Percentiles rank a stretch among this genome's conserved stretches.
These are phyloP conservation scores for Cochlearia excelsa DNA, from an alignment of 345 rosid species.

Conservation along the genomic window DNA sequence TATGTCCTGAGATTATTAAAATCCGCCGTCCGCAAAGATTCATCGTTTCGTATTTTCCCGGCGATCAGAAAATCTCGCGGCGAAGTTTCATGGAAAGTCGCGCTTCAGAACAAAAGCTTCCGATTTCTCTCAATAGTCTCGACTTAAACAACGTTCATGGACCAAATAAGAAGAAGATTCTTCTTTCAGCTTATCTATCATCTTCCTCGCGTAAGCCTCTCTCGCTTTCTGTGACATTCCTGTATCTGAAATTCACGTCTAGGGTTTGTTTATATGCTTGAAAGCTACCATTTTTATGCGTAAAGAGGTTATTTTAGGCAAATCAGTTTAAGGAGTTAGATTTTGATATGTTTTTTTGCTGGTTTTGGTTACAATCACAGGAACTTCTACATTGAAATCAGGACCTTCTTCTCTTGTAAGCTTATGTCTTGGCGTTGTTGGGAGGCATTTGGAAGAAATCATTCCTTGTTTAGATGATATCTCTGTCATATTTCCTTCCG, in stretches of 20 bases:
- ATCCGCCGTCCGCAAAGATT: slow-evolving; percentile 6
- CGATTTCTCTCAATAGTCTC: slow-evolving; percentile 42
- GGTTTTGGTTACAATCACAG: slow-evolving; percentile 35
- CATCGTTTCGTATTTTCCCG: slow-evolving; percentile 6
- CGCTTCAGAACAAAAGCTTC: slow-evolving; percentile 32
- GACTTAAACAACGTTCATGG: slow-evolving; percentile 38
- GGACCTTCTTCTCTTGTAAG: slow-evolving; percentile 62
- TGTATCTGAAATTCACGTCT: too few relatives aligned
- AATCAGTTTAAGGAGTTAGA: neutral
- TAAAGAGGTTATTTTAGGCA: too few relatives aligned
- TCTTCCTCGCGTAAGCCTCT: slow-evolving; percentile 44
- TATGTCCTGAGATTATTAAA: slow-evolving; percentile 6
- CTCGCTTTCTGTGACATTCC: neutral
- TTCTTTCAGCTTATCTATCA: slow-evolving; percentile 21
- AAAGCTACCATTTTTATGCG: too few relatives aligned
- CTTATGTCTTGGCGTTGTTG: slow-evolving; percentile 80
- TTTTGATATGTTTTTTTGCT: slow-evolving; percentile 6
- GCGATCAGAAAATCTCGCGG: slow-evolving; percentile 5
- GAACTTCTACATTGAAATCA: slow-evolving; percentile 30
- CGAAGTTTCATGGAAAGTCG: slow-evolving; percentile 39
- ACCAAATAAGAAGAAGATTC: slow-evolving; percentile 28
- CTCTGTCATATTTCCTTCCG: slow-evolving; percentile 53
- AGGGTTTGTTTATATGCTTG: too few relatives aligned
- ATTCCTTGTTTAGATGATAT: slow-evolving; percentile 58
- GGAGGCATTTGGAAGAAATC: slow-evolving; percentile 77